Conservation (phyloP, 2,329 filamentous ascomycete genomes). For the Colletotrichum sp. region DNA sequence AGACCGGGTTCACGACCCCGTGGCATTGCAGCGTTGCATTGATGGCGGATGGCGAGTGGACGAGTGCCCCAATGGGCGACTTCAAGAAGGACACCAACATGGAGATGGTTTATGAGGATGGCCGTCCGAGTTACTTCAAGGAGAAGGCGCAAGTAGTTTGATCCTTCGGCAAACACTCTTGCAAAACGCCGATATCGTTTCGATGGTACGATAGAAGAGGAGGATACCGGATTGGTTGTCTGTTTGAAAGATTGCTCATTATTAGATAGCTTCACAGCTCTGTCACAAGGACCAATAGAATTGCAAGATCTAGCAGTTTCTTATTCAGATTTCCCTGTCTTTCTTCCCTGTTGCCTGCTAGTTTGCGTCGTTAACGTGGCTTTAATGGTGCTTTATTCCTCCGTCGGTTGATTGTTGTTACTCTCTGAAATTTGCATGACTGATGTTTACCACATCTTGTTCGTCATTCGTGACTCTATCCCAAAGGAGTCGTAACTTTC, state of each 20-base stretch:
- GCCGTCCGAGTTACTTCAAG: neutral
- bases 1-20: neutral
- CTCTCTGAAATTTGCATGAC: neutral
- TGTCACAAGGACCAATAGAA: neutral
- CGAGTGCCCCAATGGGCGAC: neutral
- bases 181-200: neutral
- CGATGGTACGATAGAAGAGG: neutral
- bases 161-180: neutral
- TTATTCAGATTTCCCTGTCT: neutral
- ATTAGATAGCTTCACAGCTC: neutral
- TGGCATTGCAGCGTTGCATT: neutral
- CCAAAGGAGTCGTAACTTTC: neutral
- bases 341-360: neutral
- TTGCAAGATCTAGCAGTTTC: neutral
- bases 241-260: neutral
- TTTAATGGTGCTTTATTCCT: neutral
- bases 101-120: neutral
- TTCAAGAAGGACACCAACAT: neutral
- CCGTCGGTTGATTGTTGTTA: rapidly evolving
- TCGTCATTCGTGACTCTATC: neutral
- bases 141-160: neutral
- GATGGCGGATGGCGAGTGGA: neutral
- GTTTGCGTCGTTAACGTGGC: neutral
- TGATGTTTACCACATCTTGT: neutral
- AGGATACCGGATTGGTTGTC: neutral